Base-by-base conservation (phyloP, 768 basidiomycete species). In the Kwoniella sp. region DNA sequence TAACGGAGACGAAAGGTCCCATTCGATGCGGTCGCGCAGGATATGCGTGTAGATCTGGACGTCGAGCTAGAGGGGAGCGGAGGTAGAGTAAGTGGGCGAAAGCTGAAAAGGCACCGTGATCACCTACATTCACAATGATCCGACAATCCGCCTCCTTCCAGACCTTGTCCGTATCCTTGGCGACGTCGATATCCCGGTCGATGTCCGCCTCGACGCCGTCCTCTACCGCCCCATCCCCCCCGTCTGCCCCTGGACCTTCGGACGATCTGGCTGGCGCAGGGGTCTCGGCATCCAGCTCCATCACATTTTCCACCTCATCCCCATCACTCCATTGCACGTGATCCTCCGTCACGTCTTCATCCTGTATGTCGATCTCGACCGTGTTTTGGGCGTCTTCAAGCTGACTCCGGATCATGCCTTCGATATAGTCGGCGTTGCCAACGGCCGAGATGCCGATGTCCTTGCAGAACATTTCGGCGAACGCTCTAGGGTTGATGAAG, bases 21-120 rank as follows among this genome's bases (percentile, higher is more conserved):
- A 99, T 75, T 99, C 95, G 60, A 99, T 90, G 68, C 91, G 88
- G 76, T 99, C 95, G 50, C 87, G 79, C 1, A 99, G 80, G 73
- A 93, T 89, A 70, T 90, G 80, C 40, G 85, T 87, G 20, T 85
- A 88, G 68, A 99, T 86, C 73, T 99, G 95, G 22, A 98, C 89
- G 76, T 99, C 95, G 69, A 99, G 89, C 89, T 95, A 73, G 17
- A n/a, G 31, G 28, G 29, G 12, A n/a, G n/a, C n/a, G n/a, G n/a
- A n/a, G n/a, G n/a, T n/a, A n/a, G n/a, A n/a, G n/a, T n/a, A n/a
- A n/a, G n/a, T n/a, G n/a, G n/a, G n/a, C n/a, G n/a, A n/a, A n/a
- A n/a, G n/a, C n/a, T n/a, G n/a, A n/a, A 42, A 44, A 14, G 10
- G 26, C 17, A 28, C 20, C 36, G 5, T 33, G 15, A 26, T 42